Evolutionary conservation across 2,329 filamentous ascomycete genomes (phyloP).

Genomic region (Neodidymelliopsis sp.): DNA sequence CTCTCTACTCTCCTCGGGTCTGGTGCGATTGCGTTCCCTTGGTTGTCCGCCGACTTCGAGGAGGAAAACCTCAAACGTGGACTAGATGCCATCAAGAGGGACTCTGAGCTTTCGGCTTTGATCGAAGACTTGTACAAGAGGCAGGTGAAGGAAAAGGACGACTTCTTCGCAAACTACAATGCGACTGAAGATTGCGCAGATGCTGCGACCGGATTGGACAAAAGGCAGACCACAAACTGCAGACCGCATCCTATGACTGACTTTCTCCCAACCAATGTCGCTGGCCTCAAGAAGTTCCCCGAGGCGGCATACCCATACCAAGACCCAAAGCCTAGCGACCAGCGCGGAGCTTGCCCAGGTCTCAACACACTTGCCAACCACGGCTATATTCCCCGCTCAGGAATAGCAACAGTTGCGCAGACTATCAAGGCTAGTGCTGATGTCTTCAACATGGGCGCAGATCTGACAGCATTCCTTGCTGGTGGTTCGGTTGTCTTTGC

Average conservation of each 20-base stretch:
- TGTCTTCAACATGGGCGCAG: background rate
- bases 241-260: background rate
- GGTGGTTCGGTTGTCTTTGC: background rate
- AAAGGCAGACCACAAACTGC: background rate
- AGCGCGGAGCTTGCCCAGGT: slow-evolving; percentile 3
- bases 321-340: background rate
- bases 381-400: slow-evolving; percentile 1
- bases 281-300: background rate
- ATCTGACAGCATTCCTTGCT: background rate
- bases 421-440: background rate
- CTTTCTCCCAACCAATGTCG: background rate
- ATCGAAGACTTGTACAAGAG: too few species aligned
- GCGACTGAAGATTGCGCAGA: background rate
- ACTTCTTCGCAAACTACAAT: background rate
- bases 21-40: too few species aligned
- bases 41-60: too few species aligned
- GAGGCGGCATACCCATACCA: background rate
- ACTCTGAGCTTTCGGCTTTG: too few species aligned
- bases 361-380: slow-evolving; percentile 6
- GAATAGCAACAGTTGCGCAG: background rate
- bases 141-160: too few species aligned
- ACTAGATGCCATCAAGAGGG: too few species aligned
- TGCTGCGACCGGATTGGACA: background rate
- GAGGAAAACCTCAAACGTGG: too few species aligned
- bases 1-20: too few species aligned